phyloP scores from a whole-genome alignment of 495 filamentous ascomycete genomes.

The Tuber umbilicatum region DNA sequence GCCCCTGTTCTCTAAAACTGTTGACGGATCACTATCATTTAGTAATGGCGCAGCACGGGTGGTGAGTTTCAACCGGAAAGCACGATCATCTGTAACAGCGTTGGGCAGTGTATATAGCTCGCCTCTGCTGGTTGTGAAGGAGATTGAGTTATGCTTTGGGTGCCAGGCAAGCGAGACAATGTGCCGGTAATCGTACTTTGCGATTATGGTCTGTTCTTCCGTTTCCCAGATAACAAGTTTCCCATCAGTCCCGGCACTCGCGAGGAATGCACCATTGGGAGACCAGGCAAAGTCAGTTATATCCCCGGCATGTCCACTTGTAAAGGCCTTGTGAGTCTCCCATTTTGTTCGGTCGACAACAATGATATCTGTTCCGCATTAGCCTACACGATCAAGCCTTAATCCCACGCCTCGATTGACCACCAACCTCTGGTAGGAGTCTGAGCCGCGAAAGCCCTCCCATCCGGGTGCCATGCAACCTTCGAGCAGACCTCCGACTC shows the following conservation, averaged over 20 bases:
- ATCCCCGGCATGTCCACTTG: conserved; percentile 71
- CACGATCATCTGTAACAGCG: conserved; percentile 64
- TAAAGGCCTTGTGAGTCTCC: conserved; percentile 71
- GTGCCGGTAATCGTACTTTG: conserved; percentile 65
- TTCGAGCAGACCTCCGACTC: conserved; percentile 70
- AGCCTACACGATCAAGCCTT: neutral
- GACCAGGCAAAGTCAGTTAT: conserved; percentile 88
- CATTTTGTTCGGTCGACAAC: conserved; percentile 80
- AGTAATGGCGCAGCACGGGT: conserved; percentile 69
- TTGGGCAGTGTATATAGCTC: conserved; percentile 82
- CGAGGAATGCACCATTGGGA: conserved; percentile 83
- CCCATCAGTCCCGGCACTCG: conserved; percentile 73
- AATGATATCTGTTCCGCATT: conserved; percentile 57
- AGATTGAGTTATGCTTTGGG: conserved; percentile 74
- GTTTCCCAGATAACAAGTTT: conserved; percentile 83
- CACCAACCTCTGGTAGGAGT: conserved; percentile 57
- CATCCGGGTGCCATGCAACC: conserved; percentile 89
- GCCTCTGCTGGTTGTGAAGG: conserved; percentile 84
- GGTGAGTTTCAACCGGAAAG: conserved; percentile 52
- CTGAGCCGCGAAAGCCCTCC: conserved; percentile 77
- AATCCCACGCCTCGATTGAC: conserved; percentile 13
- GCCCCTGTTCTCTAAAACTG: conserved; percentile 9
- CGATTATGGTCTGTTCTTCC: conserved; percentile 70
- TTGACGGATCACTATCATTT: conserved; percentile 7
- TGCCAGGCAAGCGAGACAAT: conserved; percentile 88